Evolutionary conservation across 495 filamentous ascomycete species (phyloP).

Genomic region (Penicillium lagena): DNA sequence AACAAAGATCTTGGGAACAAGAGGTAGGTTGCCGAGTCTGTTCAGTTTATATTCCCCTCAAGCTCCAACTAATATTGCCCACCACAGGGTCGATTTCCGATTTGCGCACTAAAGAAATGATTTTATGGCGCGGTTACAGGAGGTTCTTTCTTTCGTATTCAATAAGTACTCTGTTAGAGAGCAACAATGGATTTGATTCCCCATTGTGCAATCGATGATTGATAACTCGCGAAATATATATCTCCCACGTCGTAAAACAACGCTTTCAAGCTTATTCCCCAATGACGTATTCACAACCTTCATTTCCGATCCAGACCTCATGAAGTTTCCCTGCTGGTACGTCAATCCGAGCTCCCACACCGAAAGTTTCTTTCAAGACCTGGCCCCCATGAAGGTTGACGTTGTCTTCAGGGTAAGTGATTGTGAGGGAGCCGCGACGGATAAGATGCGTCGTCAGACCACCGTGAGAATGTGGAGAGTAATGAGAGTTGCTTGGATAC

Average conservation of each 20-base stretch:
- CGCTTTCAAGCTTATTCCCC: constrained; percentile 50
- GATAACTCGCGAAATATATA: not conserved
- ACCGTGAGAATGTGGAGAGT: constrained; percentile 65
- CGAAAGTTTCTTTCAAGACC: constrained; percentile 58
- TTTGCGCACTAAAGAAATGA: constrained; percentile 38
- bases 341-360: constrained; percentile 64
- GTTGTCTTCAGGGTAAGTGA: constrained; percentile 66
- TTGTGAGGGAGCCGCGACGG: constrained; percentile 60
- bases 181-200: not conserved
- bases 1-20: constrained; percentile 68
- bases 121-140: not conserved
- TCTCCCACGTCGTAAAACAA: not conserved
- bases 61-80: no score
- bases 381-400: constrained; percentile 26
- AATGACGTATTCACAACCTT: constrained; percentile 82
- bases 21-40: constrained; percentile 29
- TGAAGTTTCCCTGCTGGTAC: constrained; percentile 65
- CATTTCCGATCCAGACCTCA: constrained; percentile 76
- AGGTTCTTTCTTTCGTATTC: not conserved
- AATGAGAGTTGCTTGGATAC: constrained; percentile 56
- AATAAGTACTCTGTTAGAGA: not conserved
- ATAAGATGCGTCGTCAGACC: constrained; percentile 74
- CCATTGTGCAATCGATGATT: not conserved
- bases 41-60: no score
- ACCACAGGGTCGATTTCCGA: constrained; percentile 43